These are phyloP conservation scores for Leucocoprinus leucothites DNA, from an alignment of 768 basidiomycete species.

Conservation along the genomic window DNA sequence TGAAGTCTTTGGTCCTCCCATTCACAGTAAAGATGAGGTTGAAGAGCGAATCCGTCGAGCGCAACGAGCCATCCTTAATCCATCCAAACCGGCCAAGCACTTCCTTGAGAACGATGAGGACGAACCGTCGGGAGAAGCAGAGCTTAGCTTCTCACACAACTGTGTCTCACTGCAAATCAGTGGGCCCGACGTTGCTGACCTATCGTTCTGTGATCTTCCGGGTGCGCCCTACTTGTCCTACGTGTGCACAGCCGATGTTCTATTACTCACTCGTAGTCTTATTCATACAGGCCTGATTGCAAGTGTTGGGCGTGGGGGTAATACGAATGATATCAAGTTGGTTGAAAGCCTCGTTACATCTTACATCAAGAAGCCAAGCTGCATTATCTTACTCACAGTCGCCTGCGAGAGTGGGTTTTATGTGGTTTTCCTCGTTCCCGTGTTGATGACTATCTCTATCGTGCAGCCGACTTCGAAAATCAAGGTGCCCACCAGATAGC, in stretches of 20 bases:
- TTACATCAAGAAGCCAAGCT: conserved; percentile 62
- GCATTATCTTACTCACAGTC: conserved; percentile 56
- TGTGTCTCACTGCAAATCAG: no score
- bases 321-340: conserved; percentile 56
- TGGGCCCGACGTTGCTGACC: conserved; percentile 56
- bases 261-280: background rate
- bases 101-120: conserved; percentile 41
- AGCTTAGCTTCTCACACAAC: conserved; percentile 49
- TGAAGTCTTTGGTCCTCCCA: conserved; percentile 43
- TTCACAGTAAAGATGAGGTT: conserved; percentile 49
- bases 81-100: conserved; percentile 25
- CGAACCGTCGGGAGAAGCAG: conserved; percentile 9
- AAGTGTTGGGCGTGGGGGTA: conserved; percentile 47
- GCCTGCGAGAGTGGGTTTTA: conserved; percentile 47
- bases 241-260: background rate
- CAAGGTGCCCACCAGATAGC: conserved; percentile 70
- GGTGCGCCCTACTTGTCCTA: conserved; percentile 26
- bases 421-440: no score
- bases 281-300: conserved; percentile 52
- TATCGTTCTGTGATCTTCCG: conserved; percentile 65
- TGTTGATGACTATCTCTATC: no score
- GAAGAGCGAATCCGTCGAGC: conserved; percentile 68
- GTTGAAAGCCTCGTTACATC: conserved; percentile 54
- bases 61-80: conserved; percentile 65
- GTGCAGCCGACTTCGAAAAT: conserved; percentile 74